Evolutionary conservation across 768 basidiomycete species (phyloP), one percentile per base, ranked within the genome.

Genomic region (Tylopilus intermedius): DNA sequence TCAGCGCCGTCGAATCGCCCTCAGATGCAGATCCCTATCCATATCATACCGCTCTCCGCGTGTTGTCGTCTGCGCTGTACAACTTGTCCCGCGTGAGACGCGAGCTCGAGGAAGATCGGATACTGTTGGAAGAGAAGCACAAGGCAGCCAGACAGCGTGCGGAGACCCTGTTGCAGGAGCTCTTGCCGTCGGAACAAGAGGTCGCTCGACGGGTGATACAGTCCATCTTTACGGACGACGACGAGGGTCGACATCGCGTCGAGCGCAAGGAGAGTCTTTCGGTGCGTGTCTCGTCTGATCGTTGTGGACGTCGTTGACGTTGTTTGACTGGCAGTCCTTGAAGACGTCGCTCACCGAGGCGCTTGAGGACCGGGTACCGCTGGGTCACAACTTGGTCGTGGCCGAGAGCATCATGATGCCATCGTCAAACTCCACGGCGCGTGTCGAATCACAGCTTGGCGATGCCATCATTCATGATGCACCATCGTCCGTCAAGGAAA

Each of bases 201-300:
- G 71, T 88, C 18, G 87, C 86, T 3, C 76, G 74, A 51, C 79
- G 82, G 46, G 78, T 91, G 29, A 71, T 90, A 21, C 80, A 84
- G 55, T 79, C 82, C 0, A 69, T 90, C 35, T 90, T 88, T 53
- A 67, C 72, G 0, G 72, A 77, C 37, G 74, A 75, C 33, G 71
- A 77, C 21, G 75, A 76, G 56, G 62, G 56, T 9, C 66, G 67
- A 14, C 80, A 80, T 53, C 65, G 70, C 18, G 77, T 89, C 8
- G 71, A 76, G 47, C 74, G 79, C 51, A 79, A 79, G 56, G 79
- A 78, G 55, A 88, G 86, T 62, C 71, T 77, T 37, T 65, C 78
- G 67, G 88, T 88, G 58, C 51, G 81, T 47, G 21, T 21, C 27
- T 29, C 44, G 1, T 45, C 24, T 32, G 26, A 3, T 47, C 32